These are phyloP conservation scores for Vitis amurensis DNA, from an alignment of 164 flowering plant species.

Conservation along the genomic window DNA sequence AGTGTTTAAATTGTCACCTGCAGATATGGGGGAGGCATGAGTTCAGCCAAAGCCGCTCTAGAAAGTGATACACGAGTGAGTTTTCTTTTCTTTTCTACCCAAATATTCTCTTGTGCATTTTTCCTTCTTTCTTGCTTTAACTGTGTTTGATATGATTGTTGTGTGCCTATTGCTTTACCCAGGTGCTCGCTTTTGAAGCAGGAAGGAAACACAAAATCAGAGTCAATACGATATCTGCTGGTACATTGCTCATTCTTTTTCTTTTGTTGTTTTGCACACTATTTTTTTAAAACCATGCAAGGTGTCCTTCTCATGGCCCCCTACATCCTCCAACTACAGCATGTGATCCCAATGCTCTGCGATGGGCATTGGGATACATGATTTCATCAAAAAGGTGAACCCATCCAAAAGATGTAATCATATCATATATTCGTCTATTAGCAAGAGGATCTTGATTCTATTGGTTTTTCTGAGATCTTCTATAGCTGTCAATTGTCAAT, in stretches of 20 bases:
- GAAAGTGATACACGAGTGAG: constrained; percentile 92
- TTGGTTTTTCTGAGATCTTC: too few relatives aligned
- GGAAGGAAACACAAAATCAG: constrained; percentile 81
- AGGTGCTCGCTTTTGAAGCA: constrained; percentile 99
- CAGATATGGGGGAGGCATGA: constrained; percentile 99
- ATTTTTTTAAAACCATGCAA: neutral
- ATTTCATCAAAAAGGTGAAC: too few relatives aligned
- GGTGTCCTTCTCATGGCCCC: too few relatives aligned
- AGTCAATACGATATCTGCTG: constrained; percentile 96
- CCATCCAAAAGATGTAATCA: too few relatives aligned
- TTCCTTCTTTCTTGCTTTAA: neutral
- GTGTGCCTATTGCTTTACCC: constrained; percentile 2
- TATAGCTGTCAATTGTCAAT: too few relatives aligned
- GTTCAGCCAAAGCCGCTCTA: constrained; percentile 97
- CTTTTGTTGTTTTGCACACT: neutral
- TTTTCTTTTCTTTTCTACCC: neutral
- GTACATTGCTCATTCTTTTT: constrained; percentile 29
- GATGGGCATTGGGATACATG: too few relatives aligned
- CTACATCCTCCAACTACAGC: too few relatives aligned
- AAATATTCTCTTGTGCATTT: neutral
- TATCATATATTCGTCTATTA: too few relatives aligned
- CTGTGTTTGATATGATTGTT: neutral
- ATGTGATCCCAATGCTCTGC: too few relatives aligned
- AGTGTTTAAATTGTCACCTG: too few relatives aligned
- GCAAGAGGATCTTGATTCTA: too few relatives aligned